Base-by-base conservation (phyloP, 495 filamentous ascomycete genomes). In the Mytilinidion resinicola region DNA sequence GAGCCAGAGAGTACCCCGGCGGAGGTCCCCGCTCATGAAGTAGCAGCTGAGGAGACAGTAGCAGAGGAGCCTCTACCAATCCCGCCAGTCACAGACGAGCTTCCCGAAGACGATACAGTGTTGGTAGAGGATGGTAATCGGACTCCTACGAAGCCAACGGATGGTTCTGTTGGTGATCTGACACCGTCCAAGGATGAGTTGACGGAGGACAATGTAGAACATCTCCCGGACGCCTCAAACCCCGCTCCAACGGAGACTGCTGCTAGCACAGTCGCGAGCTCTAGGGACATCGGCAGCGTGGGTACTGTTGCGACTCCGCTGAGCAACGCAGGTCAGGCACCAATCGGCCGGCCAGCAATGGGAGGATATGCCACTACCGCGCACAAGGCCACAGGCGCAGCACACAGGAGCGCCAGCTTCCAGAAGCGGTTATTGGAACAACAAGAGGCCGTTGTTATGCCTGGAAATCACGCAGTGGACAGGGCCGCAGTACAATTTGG, bases 391-490 rank as follows among this genome's bases (percentile, higher is more conserved):
- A 84, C 86, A 41, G 71, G 78, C 70, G 58, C 68, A 37, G 61
- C 78, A 44, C 72, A 73, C 42, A 84, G 91, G 44, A 84, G 85
- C 30, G 80, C 90, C 34, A 88, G 85, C 64, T 88, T 85, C 67
- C 84, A 91, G 68, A 84, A 91, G 30, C 85, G 89, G 60, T 80
- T 96, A 42, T 79, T 95, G 65, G 91, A 96, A 61, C 93, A 99
- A 67, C 91, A 92, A 68, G 95, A 99, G 71, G 89, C 91, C 15
- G 93, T 99, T 37, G 88, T 96, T 51, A 97, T 99, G 93, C 93
- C 93, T 34, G 90, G 90, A n/a, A 96, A 96, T 72, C 91, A 95
- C 65, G 91, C 90, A 39, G 89, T 98, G 9, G 91, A 96, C 69
- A 85, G 90, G 52, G 82, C 91, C 49, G 86, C 90, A n/a, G 90